These are phyloP conservation scores for Penstemon newberryi DNA, from an alignment of 257 asterid genomes.

Conservation along the genomic window DNA sequence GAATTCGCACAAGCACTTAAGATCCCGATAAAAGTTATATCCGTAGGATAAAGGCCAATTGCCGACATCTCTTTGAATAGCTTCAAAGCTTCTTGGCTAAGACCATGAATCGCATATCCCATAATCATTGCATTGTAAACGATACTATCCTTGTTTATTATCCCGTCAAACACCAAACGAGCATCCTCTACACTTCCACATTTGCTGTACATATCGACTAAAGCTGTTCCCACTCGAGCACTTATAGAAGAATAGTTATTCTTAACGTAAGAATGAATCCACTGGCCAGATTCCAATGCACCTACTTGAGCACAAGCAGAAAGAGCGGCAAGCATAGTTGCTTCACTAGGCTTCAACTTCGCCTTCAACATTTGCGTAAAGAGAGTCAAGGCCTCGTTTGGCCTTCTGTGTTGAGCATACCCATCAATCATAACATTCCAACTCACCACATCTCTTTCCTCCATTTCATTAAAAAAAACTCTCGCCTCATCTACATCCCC, in stretches of 20 bases:
- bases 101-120: conserved; percentile 53
- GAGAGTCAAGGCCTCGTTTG: conserved; percentile 51
- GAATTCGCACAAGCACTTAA: conserved; percentile 56
- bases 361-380: conserved; percentile 44
- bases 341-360: conserved; percentile 47
- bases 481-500: conserved; percentile 52
- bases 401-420: conserved; percentile 46
- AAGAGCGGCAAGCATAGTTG: conserved; percentile 54
- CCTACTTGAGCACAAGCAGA: conserved; percentile 60
- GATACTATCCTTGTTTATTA: conserved; percentile 44
- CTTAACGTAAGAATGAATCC: conserved; percentile 49
- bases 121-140: conserved; percentile 49
- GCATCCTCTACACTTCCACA: conserved; percentile 62
- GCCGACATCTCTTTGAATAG: conserved; percentile 38
- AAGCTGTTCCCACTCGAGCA: conserved; percentile 44
- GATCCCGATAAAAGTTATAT: conserved; percentile 50
- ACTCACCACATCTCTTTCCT: conserved; percentile 52
- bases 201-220: conserved; percentile 58
- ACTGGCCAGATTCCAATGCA: conserved; percentile 50
- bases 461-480: conserved; percentile 44
- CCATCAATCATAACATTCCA: conserved; percentile 63
- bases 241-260: conserved; percentile 14
- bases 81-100: conserved; percentile 43
- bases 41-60: conserved; percentile 39
- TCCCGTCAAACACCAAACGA: conserved; percentile 42